Conservation (phyloP, 805 yeast genomes). For the Ogataea henricii region DNA sequence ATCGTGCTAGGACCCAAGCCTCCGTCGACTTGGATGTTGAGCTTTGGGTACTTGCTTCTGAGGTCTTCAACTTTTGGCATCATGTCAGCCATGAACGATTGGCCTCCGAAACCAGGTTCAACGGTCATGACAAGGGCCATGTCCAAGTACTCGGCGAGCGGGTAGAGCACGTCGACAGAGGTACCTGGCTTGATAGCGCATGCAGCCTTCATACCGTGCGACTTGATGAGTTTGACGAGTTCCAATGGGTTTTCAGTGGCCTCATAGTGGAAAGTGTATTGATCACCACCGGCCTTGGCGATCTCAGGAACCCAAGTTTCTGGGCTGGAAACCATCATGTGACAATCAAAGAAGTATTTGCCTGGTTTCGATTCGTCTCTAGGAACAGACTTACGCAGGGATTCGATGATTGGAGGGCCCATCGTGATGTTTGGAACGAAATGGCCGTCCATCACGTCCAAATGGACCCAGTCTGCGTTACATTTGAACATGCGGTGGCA, state of each 20-base stretch:
- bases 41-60: slow-evolving; percentile 69
- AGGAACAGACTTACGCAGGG: slow-evolving; percentile 39
- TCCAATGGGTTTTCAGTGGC: slow-evolving; percentile 78
- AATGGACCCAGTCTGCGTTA: slow-evolving; percentile 95
- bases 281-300: slow-evolving; percentile 93
- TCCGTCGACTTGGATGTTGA: slow-evolving; percentile 95
- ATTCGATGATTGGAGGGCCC: slow-evolving; percentile 68
- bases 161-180: slow-evolving; percentile 76
- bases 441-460: slow-evolving; percentile 98
- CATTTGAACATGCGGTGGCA: slow-evolving; percentile 77
- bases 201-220: slow-evolving; percentile 87
- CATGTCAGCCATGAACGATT: slow-evolving; percentile 92
- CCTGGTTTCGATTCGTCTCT: slow-evolving; percentile 35
- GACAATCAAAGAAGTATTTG: slow-evolving; percentile 77
- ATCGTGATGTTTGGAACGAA: slow-evolving; percentile 95
- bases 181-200: slow-evolving; percentile 95
- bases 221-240: slow-evolving; percentile 73
- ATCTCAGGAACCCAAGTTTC: slow-evolving; percentile 92
- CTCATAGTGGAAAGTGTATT: slow-evolving; percentile 94
- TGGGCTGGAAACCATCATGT: slow-evolving; percentile 95
- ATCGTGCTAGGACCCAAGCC: slow-evolving; percentile 88
- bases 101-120: slow-evolving; percentile 99
- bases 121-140: slow-evolving; percentile 98
- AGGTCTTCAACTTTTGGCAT: slow-evolving; percentile 90
- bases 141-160: slow-evolving; percentile 74